Evolutionary conservation across 164 flowering plant species (phyloP).

Genomic region (Tetracentron sinense): DNA sequence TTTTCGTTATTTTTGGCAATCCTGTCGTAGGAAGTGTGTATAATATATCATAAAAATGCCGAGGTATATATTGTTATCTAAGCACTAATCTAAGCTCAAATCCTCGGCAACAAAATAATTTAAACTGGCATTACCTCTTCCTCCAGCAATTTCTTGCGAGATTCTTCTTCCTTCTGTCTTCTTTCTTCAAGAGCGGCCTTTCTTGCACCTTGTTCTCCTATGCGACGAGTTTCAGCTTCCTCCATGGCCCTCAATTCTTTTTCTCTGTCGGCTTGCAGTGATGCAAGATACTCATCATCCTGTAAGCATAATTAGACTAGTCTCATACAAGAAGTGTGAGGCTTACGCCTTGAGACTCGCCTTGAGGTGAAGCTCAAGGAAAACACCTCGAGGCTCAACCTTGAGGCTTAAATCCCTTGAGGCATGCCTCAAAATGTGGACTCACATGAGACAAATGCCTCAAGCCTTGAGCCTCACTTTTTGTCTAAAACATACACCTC

Average conservation of each 20-base stretch:
- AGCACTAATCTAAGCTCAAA: not conserved
- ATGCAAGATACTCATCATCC: slow-evolving; percentile 95
- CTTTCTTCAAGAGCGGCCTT: slow-evolving; percentile 71
- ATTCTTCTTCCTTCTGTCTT: slow-evolving; percentile 58
- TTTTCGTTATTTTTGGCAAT: not conserved
- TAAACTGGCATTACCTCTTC: slow-evolving; percentile 67
- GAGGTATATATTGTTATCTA: no score
- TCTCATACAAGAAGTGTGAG: no score
- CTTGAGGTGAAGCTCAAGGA: no score
- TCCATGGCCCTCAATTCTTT: slow-evolving; percentile 71
- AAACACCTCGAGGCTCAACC: no score
- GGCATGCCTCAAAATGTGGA: no score
- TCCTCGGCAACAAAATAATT: not conserved
- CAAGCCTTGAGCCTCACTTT: no score
- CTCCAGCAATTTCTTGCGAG: slow-evolving; percentile 59
- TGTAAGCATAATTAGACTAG: slow-evolving; percentile 38
- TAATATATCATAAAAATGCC: not conserved
- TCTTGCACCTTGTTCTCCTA: slow-evolving; percentile 50
- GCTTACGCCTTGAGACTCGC: no score
- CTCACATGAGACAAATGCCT: no score
- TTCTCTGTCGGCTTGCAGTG: slow-evolving; percentile 89
- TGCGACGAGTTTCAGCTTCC: slow-evolving; percentile 60
- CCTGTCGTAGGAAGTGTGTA: not conserved
- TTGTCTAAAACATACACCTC: no score
- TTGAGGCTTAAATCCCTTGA: no score